Base-by-base conservation (phyloP, 495 filamentous ascomycete genomes). In the Penicillium ochrochloron region DNA sequence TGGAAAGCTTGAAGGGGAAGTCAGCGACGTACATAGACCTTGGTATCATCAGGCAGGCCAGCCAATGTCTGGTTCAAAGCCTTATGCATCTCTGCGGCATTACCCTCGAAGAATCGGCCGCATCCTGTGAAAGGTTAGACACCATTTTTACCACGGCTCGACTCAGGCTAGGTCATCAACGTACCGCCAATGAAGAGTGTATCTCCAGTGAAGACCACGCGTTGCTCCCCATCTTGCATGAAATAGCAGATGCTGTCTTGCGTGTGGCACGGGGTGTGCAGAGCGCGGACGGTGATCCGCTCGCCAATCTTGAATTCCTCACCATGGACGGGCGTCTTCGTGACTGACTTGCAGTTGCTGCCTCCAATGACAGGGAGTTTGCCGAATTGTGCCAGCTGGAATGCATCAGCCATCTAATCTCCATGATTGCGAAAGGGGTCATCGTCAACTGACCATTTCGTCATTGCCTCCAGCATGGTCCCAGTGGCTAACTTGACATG, bases 91-190 rank as follows among this genome's bases (percentile, higher is more conserved):
- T 99, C 90, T 60, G 84, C 84, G 2, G 92, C 88, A 42, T 85
- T 94, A 11, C 95, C 95, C 77, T 99, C 95, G 70, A 98, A 99
- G 82, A 99, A 99, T 48, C 89, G 88, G n/a, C 95, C 95, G 73
- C 95, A 99, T 27, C 94, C 93, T 94, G 62, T 12, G 1, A 15
- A 23, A 57, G 21, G 25, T 61, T 51, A 64, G 59, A 21, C 11
- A 35, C 48, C 17, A 25, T 10, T 10, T 17, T 29, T 21, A 23
- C 44, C 10, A 23, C 19, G 15, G 19, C 44, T 23, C 3, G 19
- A 48, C 8, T 21, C 9, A 10, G 21, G 19, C 2, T 14, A 9
- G 0, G n/a, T 48, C 21, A 17, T 4, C 21, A 23, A 66, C 80
- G 14, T 72, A 94, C 93, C 94, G 60, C 88, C 95, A 75, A 96